Evolutionary conservation across 2,329 filamentous ascomycete genomes (phyloP), one percentile per base, ranked within the genome.

Genomic region (Scytalidium sp.): DNA sequence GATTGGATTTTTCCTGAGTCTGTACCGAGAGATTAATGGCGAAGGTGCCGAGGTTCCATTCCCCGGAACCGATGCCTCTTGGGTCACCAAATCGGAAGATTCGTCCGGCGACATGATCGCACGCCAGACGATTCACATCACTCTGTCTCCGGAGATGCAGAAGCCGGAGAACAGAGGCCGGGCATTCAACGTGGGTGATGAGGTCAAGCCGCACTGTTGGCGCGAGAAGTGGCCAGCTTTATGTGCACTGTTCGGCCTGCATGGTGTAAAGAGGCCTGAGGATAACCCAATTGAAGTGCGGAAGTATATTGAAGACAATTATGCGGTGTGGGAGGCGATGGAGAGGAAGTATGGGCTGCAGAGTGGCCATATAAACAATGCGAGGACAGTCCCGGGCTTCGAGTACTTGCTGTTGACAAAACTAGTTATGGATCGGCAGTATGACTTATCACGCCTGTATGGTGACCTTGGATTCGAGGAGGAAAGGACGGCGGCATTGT

Each of bases 401-500:
- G 70, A 74, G 55, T 66, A 71, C 50, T 70, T 71, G 43, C 60
- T 75, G 46, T 62, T 75, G 51, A 68, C 67, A 8, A 60, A 66
- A 46, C 73, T 75, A 51, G 69, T 74, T 53, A 72, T 71, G 49
- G 71, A 75, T 53, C 62, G 72, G n/a, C 68, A 74, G 41, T 70
- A 69, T 52, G 70, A 75, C 54, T 71, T 75, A 68, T 66, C 53
- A 11, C 69, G 70, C 60, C 65, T 68, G 59, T 71, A 74, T 57
- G 64, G 58, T 19, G 66, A 63, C 6, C n/a, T n/a, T n/a, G 67
- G 71, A 17, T 70, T 74, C 55, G 56, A 45, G 2, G 71, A 75
- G 58, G 71, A 74, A 60, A 64, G 69, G 19, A 59, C 53, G n/a
- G 67, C 69, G 5, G 53, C 53, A 29, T 42, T 68, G 46, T 59